Evolutionary conservation across 2,329 filamentous ascomycete species (phyloP).

Genomic region (Aspergillus neotritici): DNA sequence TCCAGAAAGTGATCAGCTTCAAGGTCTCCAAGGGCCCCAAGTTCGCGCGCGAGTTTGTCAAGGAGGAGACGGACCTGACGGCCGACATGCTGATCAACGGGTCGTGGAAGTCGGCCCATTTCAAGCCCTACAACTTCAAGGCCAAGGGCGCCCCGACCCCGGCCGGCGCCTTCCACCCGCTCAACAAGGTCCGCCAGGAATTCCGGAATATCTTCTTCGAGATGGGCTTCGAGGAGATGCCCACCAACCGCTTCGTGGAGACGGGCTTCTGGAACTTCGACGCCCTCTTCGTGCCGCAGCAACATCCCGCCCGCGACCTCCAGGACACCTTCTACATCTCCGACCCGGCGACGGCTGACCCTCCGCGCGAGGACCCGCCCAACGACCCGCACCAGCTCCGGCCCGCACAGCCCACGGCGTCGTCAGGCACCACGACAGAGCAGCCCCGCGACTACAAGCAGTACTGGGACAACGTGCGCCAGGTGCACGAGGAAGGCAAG

Average conservation of each 20-base stretch:
- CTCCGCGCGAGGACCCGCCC: constrained; percentile 53
- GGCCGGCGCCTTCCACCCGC: constrained; percentile 48
- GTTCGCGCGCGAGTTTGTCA: constrained; percentile 79
- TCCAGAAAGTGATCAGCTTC: constrained; percentile 82
- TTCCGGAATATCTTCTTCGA: constrained; percentile 99
- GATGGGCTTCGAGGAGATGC: constrained; percentile 98
- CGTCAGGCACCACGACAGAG: constrained; percentile 45
- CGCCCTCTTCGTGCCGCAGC: constrained; percentile 90
- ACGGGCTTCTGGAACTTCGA: constrained; percentile 99
- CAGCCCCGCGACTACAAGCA: constrained; percentile 63
- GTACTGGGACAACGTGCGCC: constrained; percentile 82
- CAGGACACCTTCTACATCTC: constrained; percentile 99
- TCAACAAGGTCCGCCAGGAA: constrained; percentile 93
- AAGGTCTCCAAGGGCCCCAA: constrained; percentile 78
- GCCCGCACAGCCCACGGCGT: constrained; percentile 36
- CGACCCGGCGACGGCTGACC: constrained; percentile 72
- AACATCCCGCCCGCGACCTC: constrained; percentile 93
- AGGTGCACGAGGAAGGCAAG: constrained; percentile 84
- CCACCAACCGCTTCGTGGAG: constrained; percentile 87
- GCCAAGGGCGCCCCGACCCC: constrained; percentile 52
- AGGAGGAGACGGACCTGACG: constrained; percentile 93
- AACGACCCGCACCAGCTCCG: constrained; percentile 34
- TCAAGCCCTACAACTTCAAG: constrained; percentile 81
- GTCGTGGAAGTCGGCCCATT: constrained; percentile 84
- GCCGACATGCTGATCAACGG: constrained; percentile 83